phyloP scores from a whole-genome alignment of 2,329 filamentous ascomycete genomes.

The Fusarium vanettenii region DNA sequence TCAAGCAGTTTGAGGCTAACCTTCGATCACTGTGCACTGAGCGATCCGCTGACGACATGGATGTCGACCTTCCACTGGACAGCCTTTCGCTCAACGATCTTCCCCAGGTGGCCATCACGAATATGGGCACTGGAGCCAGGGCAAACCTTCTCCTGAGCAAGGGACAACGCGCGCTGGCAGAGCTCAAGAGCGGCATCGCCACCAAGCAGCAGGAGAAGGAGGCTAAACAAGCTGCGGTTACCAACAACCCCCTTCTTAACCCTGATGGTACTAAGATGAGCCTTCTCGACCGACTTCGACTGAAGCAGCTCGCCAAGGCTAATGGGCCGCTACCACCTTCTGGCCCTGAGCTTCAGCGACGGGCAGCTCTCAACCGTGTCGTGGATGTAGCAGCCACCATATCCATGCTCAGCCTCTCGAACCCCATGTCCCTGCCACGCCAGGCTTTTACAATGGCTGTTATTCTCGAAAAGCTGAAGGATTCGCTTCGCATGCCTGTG shows the following conservation, averaged over 20 bases:
- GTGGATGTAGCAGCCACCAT: conserved; percentile 76
- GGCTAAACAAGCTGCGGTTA: conserved; percentile 48
- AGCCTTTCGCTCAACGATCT: conserved; percentile 64
- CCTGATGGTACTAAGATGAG: conserved; percentile 67
- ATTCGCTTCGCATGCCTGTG: conserved; percentile 71
- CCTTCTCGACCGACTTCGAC: conserved; percentile 80
- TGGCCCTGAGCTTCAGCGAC: conserved; percentile 67
- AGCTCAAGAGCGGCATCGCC: conserved; percentile 72
- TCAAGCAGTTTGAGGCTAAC: conserved; percentile 65
- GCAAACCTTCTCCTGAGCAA: conserved; percentile 70
- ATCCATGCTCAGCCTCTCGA: conserved; percentile 71
- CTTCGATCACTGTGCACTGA: conserved; percentile 60
- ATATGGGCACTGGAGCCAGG: conserved; percentile 50
- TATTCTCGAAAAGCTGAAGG: conserved; percentile 73
- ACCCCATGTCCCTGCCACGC: conserved; percentile 60
- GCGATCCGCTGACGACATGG: conserved; percentile 37
- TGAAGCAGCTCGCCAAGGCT: conserved; percentile 72
- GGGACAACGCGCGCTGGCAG: conserved; percentile 75
- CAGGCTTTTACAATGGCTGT: conserved; percentile 74
- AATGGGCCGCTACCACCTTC: conserved; percentile 69
- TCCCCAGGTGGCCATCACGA: conserved; percentile 50
- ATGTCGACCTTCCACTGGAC: conserved; percentile 41
- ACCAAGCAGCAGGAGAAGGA: conserved; percentile 62
- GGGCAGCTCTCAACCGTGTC: conserved; percentile 73
- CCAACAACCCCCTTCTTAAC: conserved; percentile 51